Evolutionary conservation across 305 asterid genomes (phyloP), one percentile per base, ranked within the genome.

Genomic region (Coffea humblotiana): DNA sequence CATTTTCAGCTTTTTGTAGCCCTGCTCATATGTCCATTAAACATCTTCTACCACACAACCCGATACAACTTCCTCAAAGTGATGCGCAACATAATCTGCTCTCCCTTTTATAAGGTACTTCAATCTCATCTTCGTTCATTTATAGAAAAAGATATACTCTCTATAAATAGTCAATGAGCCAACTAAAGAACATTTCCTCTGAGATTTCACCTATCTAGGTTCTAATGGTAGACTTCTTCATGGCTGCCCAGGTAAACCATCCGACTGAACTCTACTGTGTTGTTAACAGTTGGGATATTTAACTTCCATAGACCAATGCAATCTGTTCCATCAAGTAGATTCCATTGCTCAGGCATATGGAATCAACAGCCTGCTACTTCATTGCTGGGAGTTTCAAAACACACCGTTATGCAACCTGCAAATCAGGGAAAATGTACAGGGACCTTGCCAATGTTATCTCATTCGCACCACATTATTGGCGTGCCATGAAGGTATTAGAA

Each of bases 401-500:
- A 40, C 97, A 94, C 80, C 78, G 76, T n/a, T 89, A 82, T 10
- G 90, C 86, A 51, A 92, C 90, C 3, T 96, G 99, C 88, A 91
- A 91, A 63, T 90, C 97, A 0, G 96, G 97, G 11, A 92, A 84
- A 85, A 32, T 92, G 27, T 96, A 90, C 77, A 78, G 85, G 61
- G 99, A 96, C 86, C 93, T 96, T 1, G 97, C 93, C 13, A 94
- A 96, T 75, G 92, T 94, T 23, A 89, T 96, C 83, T 96, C 99
- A 23, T 96, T 96, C 6, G 95, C 95, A 0, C 99, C 99, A 16
- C 94, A 96, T 83, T 96, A 91, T 69, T 96, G 98, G 98, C 95
- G 99, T 10, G 99, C 97, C 8, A 91, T 93, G 96, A 98, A 94
- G 98, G 98, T 90, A 83, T 51, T 75, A 16, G 29, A 18, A 14